A percentile compares a stretch with the other conserved stretches of the same genome.
Conservation (phyloP, 176 grass and related monocot species). For the Cenchrus americanus region DNA sequence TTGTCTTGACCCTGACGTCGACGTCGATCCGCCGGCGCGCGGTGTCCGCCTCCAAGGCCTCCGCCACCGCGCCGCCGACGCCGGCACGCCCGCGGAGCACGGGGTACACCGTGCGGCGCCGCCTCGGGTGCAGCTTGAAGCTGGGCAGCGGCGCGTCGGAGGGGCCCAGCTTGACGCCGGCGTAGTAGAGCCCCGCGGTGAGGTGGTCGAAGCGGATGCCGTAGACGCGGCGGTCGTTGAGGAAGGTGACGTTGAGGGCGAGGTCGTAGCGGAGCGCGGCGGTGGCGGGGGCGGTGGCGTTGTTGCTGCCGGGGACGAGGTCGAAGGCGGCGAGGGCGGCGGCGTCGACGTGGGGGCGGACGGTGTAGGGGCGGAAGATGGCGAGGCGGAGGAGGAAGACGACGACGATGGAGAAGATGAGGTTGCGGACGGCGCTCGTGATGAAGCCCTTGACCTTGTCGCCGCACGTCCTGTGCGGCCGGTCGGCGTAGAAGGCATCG, state of each 20-base stretch:
- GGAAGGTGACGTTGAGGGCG: background rate
- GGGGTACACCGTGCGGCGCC: background rate
- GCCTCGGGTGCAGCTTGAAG: background rate
- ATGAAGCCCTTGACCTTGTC: background rate
- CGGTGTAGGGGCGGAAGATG: slow-evolving; percentile 16
- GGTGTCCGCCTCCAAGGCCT: background rate
- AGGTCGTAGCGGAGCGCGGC: no score
- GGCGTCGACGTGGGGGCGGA: background rate
- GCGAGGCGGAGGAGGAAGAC: slow-evolving; percentile 16
- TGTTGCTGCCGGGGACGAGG: background rate
- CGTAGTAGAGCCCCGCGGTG: slow-evolving; percentile 15
- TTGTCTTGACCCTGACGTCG: slow-evolving; percentile 12
- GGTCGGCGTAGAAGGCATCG: no score
- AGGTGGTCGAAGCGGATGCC: slow-evolving; percentile 17
- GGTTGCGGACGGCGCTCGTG: background rate
- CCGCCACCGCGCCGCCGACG: background rate
- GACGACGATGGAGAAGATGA: background rate
- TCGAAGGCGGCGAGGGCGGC: slow-evolving; percentile 5
- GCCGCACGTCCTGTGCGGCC: background rate
- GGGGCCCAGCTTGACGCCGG: slow-evolving; percentile 26
- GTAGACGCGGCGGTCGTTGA: background rate
- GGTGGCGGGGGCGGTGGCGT: no score
- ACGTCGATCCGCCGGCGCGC: background rate
- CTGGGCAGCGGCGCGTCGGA: slow-evolving; percentile 19
- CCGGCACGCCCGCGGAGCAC: no score